Conservation (phyloP, 1,284 basidiomycete species). For the Trichosporon sp. region DNA sequence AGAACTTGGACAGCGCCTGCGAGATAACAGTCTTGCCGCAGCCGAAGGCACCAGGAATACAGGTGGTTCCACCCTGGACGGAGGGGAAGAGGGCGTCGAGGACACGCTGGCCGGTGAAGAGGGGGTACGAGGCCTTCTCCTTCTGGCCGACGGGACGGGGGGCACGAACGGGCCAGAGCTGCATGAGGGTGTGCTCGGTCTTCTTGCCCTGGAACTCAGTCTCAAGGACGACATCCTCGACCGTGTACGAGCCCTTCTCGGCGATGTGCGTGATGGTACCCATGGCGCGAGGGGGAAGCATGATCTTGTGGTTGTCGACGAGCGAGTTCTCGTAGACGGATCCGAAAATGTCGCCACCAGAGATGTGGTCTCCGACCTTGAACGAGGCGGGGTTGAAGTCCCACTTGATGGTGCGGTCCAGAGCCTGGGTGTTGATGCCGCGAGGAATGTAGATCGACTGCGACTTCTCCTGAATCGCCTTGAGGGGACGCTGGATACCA, state of each 20-base stretch:
- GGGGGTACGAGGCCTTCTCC: slow-evolving; percentile 84
- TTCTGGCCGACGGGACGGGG: slow-evolving; percentile 94
- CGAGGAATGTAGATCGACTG: slow-evolving; percentile 98
- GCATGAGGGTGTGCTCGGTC: slow-evolving; percentile 92
- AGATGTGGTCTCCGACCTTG: slow-evolving; percentile 92
- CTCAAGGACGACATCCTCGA: slow-evolving; percentile 93
- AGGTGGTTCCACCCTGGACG: slow-evolving; percentile 98
- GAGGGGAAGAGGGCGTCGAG: slow-evolving; percentile 97
- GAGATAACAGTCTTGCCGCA: slow-evolving; percentile 97
- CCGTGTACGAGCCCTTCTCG: slow-evolving; percentile 89
- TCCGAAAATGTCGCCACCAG: slow-evolving; percentile 95
- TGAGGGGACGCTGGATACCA: slow-evolving; percentile 84
- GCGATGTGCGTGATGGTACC: slow-evolving; percentile 92
- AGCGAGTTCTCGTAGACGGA: slow-evolving; percentile 95
- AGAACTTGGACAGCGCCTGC: slow-evolving; percentile 95
- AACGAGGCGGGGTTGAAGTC: slow-evolving; percentile 86
- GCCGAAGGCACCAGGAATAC: slow-evolving; percentile 98
- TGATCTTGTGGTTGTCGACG: slow-evolving; percentile 93
- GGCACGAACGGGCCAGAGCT: slow-evolving; percentile 97
- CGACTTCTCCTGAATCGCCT: slow-evolving; percentile 93
- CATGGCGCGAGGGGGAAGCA: slow-evolving; percentile 87
- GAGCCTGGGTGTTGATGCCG: slow-evolving; percentile 94
- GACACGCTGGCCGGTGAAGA: slow-evolving; percentile 95
- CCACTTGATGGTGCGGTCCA: slow-evolving; percentile 86
- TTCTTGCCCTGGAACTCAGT: slow-evolving; percentile 97